A percentile compares a stretch with the other conserved stretches of the same genome.
Conservation (phyloP, 306 rosid species). For the Rosa rugosa region DNA sequence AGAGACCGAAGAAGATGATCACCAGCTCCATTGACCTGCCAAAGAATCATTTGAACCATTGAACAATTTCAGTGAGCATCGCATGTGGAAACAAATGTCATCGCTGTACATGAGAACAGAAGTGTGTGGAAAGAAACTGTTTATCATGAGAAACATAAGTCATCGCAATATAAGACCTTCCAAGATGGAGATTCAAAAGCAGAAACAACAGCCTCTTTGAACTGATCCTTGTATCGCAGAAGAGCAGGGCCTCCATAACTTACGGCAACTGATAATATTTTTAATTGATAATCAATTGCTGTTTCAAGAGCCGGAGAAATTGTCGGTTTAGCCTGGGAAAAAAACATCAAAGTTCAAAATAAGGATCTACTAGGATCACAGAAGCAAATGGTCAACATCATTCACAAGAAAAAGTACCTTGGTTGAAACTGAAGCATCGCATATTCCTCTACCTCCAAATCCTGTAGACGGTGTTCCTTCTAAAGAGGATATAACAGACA, state of each 20-base stretch:
- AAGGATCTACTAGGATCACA: constrained; percentile 27
- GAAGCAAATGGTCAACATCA: constrained; percentile 25
- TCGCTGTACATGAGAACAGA: neutral
- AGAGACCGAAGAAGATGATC: constrained; percentile 96
- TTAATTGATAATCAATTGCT: constrained; percentile 87
- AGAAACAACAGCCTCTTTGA: constrained; percentile 67
- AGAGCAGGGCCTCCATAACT: constrained; percentile 86
- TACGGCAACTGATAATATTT: constrained; percentile 81
- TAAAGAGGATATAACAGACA: constrained; percentile 77
- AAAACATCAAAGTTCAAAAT: constrained; percentile 27
- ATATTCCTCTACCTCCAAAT: constrained; percentile 78
- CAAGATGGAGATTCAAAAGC: constrained; percentile 97
- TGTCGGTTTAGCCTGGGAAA: constrained; percentile 70
- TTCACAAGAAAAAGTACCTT: constrained; percentile 51
- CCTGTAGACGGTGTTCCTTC: constrained; percentile 77
- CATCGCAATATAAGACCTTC: constrained; percentile 63
- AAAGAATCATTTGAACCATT: constrained; percentile 20
- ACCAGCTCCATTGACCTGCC: constrained; percentile 93
- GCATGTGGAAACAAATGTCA: neutral
- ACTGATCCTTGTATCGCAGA: constrained; percentile 69
- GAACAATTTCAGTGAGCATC: constrained; percentile 16
- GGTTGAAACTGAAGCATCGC: constrained; percentile 45
- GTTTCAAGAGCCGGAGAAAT: constrained; percentile 98
- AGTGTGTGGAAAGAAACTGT: constrained; percentile 7
- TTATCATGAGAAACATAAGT: constrained; percentile 18